Evolutionary conservation across 306 rosid genomes (phyloP).

Genomic region (Dryas drummondii): DNA sequence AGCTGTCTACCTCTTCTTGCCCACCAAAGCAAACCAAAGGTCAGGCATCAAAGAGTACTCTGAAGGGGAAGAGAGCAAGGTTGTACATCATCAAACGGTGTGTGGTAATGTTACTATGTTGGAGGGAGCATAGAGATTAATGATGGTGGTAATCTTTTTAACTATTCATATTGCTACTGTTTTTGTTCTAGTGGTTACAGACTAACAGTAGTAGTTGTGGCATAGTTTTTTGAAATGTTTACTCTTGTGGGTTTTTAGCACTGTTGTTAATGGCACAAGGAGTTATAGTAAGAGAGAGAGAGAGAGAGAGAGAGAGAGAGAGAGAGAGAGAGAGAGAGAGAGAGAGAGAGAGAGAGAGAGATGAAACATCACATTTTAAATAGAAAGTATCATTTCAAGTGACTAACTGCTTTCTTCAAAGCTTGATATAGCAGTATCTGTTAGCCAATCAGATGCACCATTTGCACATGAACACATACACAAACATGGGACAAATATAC

Average conservation of each 20-base stretch:
- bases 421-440: not conserved
- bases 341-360: not conserved
- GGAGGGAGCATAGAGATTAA: conserved; percentile 36
- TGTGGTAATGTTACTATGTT: conserved; percentile 43
- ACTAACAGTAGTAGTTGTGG: not conserved
- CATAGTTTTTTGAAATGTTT: not conserved
- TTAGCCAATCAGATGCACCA: not conserved
- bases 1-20: conserved; percentile 26
- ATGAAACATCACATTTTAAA: not conserved
- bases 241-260: not conserved
- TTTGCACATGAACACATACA: not conserved
- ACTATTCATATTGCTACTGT: conserved; percentile 2
- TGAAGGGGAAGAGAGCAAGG: conserved; percentile 43
- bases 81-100: conserved; percentile 42
- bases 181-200: conserved; percentile 1
- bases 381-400: not conserved
- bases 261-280: not conserved
- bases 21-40: conserved; percentile 15
- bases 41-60: conserved; percentile 15
- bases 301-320: not conserved
- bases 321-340: not conserved
- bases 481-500: conserved; percentile 7
- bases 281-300: not conserved
- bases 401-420: conserved; percentile 9
- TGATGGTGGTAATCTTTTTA: conserved; percentile 20